These are phyloP conservation scores for Globisporangium paddicum DNA, from an alignment of 352 stramenopile genomes.

Conservation along the genomic window DNA sequence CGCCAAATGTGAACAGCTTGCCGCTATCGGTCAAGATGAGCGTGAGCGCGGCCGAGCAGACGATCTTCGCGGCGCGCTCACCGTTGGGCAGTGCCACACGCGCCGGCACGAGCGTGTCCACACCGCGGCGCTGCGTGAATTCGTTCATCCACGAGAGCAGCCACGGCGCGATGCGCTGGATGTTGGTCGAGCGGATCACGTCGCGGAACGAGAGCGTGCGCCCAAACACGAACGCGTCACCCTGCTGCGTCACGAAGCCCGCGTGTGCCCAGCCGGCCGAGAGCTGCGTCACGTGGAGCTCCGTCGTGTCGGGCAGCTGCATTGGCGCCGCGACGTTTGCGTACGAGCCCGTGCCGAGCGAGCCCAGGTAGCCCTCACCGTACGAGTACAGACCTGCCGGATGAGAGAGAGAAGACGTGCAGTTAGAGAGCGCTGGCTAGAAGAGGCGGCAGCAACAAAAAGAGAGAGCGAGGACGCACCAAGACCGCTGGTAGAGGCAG, in stretches of 20 bases:
- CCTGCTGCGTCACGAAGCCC: constrained; percentile 65
- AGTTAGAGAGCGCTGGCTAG: neutral
- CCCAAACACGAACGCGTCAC: constrained; percentile 68
- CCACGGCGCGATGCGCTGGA: constrained; percentile 70
- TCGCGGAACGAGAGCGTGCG: constrained; percentile 82
- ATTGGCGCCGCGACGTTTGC: constrained; percentile 42
- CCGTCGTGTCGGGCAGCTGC: constrained; percentile 35
- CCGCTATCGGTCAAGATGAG: constrained; percentile 71
- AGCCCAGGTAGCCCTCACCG: constrained; percentile 71
- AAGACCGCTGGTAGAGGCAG: neutral
- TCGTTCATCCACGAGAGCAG: constrained; percentile 67
- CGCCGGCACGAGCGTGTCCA: constrained; percentile 61
- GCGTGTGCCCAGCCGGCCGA: constrained; percentile 77
- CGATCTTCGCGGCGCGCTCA: constrained; percentile 67
- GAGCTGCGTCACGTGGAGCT: constrained; percentile 47
- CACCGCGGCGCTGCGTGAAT: constrained; percentile 52
- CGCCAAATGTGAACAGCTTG: constrained; percentile 73
- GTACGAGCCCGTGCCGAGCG: constrained; percentile 66
- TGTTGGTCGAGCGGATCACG: constrained; percentile 81
- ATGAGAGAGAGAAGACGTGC: neutral
- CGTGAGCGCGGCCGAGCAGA: constrained; percentile 80
- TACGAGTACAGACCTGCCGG: constrained; percentile 58
- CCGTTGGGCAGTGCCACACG: constrained; percentile 54
- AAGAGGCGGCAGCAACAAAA: neutral
- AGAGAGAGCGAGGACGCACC: neutral